Evolutionary conservation across 441 rosid genomes (phyloP).

Genomic region (Iberis amara): DNA sequence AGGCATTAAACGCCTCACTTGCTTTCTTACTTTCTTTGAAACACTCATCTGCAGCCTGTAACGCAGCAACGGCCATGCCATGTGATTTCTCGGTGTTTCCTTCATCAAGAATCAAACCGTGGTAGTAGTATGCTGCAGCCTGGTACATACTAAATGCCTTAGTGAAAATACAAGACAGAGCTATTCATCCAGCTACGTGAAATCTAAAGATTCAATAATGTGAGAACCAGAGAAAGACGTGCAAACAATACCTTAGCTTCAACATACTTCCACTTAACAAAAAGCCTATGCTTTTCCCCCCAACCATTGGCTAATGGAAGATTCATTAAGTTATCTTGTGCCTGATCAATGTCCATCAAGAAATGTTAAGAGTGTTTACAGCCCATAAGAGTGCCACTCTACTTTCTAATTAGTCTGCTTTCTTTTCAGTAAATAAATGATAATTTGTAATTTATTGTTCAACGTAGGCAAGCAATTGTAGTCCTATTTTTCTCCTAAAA

Average conservation of each 20-base stretch:
- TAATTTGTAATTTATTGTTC: neutral
- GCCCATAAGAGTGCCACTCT: too few species aligned
- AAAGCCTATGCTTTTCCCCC: constrained; percentile 93
- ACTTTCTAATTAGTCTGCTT: neutral
- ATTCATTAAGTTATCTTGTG: constrained; percentile 80
- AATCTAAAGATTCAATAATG: neutral
- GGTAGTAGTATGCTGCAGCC: constrained; percentile 98
- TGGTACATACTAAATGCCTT: constrained; percentile 24
- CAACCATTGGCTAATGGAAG: constrained; percentile 85
- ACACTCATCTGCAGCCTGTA: constrained; percentile 88
- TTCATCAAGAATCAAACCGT: constrained; percentile 91
- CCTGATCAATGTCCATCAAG: constrained; percentile 37
- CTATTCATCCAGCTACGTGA: constrained; percentile 3
- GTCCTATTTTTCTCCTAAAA: constrained; percentile 12
- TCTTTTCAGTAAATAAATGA: constrained; percentile 2
- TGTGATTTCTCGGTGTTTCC: constrained; percentile 95
- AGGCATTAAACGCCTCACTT: constrained; percentile 57
- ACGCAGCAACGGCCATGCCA: constrained; percentile 92
- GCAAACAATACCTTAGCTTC: constrained; percentile 71
- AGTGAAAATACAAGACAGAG: constrained; percentile 5
- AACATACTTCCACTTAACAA: constrained; percentile 79
- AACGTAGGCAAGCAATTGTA: neutral
- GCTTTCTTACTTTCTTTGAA: constrained; percentile 80
- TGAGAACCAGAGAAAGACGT: constrained; percentile 12
- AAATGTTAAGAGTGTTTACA: constrained; percentile 7